Conservation (phyloP, 768 basidiomycete species). For the Lentinula edodes region DNA sequence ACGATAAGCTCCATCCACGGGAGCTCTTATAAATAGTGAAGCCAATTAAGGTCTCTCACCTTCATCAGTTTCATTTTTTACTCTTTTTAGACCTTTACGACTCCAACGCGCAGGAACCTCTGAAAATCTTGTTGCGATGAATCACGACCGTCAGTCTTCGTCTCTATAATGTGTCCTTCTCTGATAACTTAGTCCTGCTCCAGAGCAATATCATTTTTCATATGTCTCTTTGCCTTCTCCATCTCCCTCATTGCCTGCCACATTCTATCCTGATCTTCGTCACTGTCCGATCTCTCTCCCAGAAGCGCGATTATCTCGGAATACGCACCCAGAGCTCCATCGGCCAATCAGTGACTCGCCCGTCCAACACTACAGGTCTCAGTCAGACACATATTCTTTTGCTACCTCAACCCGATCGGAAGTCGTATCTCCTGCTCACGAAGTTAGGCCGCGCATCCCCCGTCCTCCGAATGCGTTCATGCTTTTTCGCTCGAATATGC, state of each 20-base stretch:
- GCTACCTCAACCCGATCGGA: not conserved
- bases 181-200: not conserved
- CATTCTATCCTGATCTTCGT: not conserved
- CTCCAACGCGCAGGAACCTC: not conserved
- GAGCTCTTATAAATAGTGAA: not conserved
- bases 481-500: slow-evolving; percentile 70
- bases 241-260: not conserved
- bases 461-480: slow-evolving; percentile 85
- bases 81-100: not conserved
- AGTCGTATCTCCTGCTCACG: not conserved
- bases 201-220: not conserved
- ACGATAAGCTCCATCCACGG: not conserved
- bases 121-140: not conserved
- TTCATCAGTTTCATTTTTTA: not conserved
- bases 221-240: not conserved
- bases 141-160: not conserved
- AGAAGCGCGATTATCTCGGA: not conserved
- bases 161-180: not conserved
- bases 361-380: not conserved
- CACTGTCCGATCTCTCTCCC: not conserved
- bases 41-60: not conserved
- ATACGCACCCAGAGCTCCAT: not conserved
- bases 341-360: not conserved
- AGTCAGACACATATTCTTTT: not conserved
- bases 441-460: slow-evolving; percentile 30